Percentiles rank a stretch among this genome's conserved stretches.
Conservation (phyloP, 768 basidiomycete species). For the Rhodocollybia butyracea region DNA sequence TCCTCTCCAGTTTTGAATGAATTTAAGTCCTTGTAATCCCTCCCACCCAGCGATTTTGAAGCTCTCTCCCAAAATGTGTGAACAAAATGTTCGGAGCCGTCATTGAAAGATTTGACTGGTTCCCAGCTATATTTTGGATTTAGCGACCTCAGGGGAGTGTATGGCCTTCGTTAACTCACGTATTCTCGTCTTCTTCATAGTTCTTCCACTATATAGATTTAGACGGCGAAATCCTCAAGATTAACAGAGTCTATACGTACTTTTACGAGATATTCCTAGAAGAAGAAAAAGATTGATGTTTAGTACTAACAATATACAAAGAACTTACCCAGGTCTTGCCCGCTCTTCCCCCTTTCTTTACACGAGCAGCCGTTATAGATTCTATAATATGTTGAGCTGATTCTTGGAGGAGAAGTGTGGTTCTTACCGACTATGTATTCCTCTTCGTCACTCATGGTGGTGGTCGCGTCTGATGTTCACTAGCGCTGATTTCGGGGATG, state of each 20-base stretch:
- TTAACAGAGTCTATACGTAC: slow-evolving; percentile 29
- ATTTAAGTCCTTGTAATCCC: slow-evolving; percentile 46
- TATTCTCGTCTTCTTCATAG: slow-evolving; percentile 48
- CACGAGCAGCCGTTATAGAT: slow-evolving; percentile 48
- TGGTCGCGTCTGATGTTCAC: too few relatives aligned
- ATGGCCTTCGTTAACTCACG: slow-evolving; percentile 40
- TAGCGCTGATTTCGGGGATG: too few relatives aligned
- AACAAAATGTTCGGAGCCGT: slow-evolving; percentile 53
- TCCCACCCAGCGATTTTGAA: slow-evolving; percentile 37
- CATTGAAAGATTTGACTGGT: slow-evolving; percentile 58
- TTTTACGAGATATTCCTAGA: slow-evolving; percentile 56
- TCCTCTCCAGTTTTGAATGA: slow-evolving; percentile 54
- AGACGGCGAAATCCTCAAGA: slow-evolving; percentile 2
- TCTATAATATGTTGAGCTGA: slow-evolving; percentile 31
- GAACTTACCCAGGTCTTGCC: slow-evolving; percentile 51
- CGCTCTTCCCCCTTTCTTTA: slow-evolving; percentile 34
- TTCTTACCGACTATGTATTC: slow-evolving; percentile 71
- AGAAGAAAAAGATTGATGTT: background rate
- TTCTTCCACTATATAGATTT: slow-evolving; percentile 53
- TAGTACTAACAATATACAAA: slow-evolving; percentile 8
- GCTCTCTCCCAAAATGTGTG: slow-evolving; percentile 49
- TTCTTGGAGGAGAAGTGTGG: background rate
- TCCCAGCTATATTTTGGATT: slow-evolving; percentile 52
- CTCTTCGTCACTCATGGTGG: slow-evolving; percentile 32
- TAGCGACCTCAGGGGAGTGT: background rate